These are phyloP conservation scores for Corymbia maculata DNA, from an alignment of 345 rosid genomes.

Conservation along the genomic window DNA sequence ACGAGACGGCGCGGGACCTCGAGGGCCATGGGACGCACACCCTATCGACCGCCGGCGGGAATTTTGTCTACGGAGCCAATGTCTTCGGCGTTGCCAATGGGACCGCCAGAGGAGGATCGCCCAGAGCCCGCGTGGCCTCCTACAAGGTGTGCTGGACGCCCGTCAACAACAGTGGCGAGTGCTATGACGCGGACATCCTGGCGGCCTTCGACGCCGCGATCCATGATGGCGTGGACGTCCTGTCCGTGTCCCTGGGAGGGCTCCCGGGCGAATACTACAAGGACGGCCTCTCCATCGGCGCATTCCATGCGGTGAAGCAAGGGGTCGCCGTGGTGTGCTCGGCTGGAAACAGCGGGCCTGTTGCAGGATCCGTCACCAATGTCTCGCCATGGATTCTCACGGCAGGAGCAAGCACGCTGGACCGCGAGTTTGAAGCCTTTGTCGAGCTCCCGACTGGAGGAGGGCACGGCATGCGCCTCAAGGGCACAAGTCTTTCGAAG, in stretches of 20 bases:
- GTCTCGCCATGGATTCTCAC: slow-evolving; percentile 54
- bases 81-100: slow-evolving; percentile 16
- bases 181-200: slow-evolving; percentile 39
- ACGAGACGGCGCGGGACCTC: slow-evolving; percentile 13
- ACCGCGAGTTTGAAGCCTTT: slow-evolving; percentile 26
- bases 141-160: slow-evolving; percentile 54
- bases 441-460: slow-evolving; percentile 14
- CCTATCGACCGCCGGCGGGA: slow-evolving; percentile 33
- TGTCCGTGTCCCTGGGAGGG: slow-evolving; percentile 43
- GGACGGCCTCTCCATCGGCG: slow-evolving; percentile 29
- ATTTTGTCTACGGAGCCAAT: slow-evolving; percentile 24
- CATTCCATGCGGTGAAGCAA: slow-evolving; percentile 37
- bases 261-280: slow-evolving; percentile 5
- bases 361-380: slow-evolving; percentile 22
- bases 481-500: slow-evolving; percentile 36
- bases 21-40: slow-evolving; percentile 57
- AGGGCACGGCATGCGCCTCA: slow-evolving; percentile 16
- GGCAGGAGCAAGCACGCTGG: slow-evolving; percentile 52
- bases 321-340: slow-evolving; percentile 41
- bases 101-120: slow-evolving; percentile 50
- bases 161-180: background rate
- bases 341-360: slow-evolving; percentile 46
- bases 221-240: slow-evolving; percentile 43
- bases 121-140: slow-evolving; percentile 43
- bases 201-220: slow-evolving; percentile 42